A percentile compares a stretch with the other conserved stretches of the same genome.
Conservation (phyloP, 1,139 yeast genomes). For the Blastobotrys ciferrii region DNA sequence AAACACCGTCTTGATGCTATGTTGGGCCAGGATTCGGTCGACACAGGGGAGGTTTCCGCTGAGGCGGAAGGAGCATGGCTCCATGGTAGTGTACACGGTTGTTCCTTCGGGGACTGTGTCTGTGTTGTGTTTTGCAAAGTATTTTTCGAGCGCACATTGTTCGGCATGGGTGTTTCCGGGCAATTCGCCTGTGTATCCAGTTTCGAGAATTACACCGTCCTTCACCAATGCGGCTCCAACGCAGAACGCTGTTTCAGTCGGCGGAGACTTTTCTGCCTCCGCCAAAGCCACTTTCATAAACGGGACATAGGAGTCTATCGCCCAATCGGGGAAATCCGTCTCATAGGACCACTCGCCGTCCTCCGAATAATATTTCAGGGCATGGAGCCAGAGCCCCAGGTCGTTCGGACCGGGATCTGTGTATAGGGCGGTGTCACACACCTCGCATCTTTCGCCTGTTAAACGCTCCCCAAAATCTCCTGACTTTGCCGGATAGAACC, state of each 20-base stretch:
- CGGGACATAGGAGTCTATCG: constrained; percentile 53
- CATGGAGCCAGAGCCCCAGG: constrained; percentile 86
- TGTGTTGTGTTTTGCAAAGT: constrained; percentile 44
- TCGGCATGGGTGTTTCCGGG: constrained; percentile 98
- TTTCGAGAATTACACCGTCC: constrained; percentile 61
- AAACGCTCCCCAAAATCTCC: constrained; percentile 54
- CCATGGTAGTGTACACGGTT: constrained; percentile 93
- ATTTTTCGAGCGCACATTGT: constrained; percentile 87
- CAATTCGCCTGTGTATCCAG: constrained; percentile 87
- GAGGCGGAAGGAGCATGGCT: constrained; percentile 86
- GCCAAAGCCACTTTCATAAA: constrained; percentile 63
- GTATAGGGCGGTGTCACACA: constrained; percentile 71
- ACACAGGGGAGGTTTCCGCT: constrained; percentile 92
- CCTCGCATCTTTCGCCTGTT: constrained; percentile 56
- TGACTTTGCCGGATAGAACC: constrained; percentile 44
- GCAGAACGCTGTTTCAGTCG: constrained; percentile 82
- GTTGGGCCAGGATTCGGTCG: constrained; percentile 62
- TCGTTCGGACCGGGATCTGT: constrained; percentile 89
- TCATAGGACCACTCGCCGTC: constrained; percentile 68
- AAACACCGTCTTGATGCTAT: constrained; percentile 68
- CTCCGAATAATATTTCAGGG: constrained; percentile 63
- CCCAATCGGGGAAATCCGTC: constrained; percentile 88
- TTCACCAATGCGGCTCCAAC: constrained; percentile 88
- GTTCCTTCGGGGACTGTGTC: constrained; percentile 66
- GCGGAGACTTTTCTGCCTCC: constrained; percentile 79